Conservation (phyloP, 2,329 filamentous ascomycete species). For the Podosphaera fusca region DNA sequence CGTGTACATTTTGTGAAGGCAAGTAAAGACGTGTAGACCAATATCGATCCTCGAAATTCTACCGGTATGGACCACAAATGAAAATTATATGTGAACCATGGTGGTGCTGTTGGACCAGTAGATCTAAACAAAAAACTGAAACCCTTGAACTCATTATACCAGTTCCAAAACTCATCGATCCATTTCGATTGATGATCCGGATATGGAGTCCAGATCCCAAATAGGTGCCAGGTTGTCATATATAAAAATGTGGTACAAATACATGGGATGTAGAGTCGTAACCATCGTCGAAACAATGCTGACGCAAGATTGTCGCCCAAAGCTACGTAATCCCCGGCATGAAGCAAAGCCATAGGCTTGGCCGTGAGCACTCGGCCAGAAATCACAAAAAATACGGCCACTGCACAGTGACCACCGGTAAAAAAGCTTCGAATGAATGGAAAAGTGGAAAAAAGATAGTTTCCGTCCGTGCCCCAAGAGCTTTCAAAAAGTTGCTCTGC, state of each 20-base stretch:
- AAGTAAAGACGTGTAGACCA: conserved; percentile 30
- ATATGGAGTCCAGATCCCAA: conserved; percentile 11
- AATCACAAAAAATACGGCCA: conserved; percentile 27
- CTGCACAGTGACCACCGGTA: conserved; percentile 35
- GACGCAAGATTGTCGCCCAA: conserved; percentile 21
- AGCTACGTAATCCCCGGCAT: conserved; percentile 17
- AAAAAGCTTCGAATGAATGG: conserved; percentile 37
- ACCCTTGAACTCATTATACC: conserved; percentile 34
- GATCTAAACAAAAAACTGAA: conserved; percentile 41
- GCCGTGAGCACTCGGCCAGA: conserved; percentile 25
- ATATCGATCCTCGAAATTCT: conserved; percentile 39
- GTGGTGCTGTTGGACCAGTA: conserved; percentile 23
- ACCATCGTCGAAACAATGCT: conserved; percentile 23
- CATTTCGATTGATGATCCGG: conserved; percentile 7
- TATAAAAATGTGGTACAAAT: conserved; percentile 21
- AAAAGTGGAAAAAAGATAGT: conserved; percentile 21
- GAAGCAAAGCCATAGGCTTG: conserved; percentile 21
- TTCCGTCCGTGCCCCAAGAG: conserved; percentile 15
- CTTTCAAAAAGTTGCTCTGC: conserved; percentile 9
- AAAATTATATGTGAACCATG: conserved; percentile 33
- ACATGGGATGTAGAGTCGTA: conserved; percentile 24
- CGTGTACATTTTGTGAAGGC: conserved; percentile 31
- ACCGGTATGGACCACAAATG: conserved; percentile 36
- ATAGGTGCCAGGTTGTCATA: conserved; percentile 11
- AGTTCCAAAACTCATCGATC: conserved; percentile 11